These are phyloP conservation scores for Ophiobolus disseminans DNA, from an alignment of 2,329 filamentous ascomycete species.

Conservation along the genomic window DNA sequence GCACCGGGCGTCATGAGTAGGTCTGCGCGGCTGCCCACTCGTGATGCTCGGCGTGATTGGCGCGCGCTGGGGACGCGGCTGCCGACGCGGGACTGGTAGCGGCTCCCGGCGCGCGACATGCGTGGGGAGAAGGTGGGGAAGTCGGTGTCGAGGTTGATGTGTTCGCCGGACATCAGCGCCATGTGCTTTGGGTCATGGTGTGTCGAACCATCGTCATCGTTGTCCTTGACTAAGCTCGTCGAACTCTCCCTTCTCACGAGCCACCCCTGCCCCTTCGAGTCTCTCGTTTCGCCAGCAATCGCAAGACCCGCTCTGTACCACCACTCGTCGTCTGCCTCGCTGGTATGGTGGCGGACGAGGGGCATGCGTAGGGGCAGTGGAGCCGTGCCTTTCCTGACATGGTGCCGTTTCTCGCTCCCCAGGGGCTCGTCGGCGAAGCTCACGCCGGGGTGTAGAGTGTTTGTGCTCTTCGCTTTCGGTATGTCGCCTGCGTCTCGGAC, in stretches of 20 bases:
- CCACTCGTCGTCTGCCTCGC: constrained; percentile 59
- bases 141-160: constrained; percentile 44
- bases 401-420: constrained; percentile 24
- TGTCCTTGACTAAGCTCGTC: constrained; percentile 58
- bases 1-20: constrained; percentile 43
- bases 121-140: constrained; percentile 37
- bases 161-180: constrained; percentile 43
- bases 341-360: constrained; percentile 39
- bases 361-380: constrained; percentile 36
- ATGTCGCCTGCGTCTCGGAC: constrained; percentile 43
- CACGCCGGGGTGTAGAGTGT: constrained; percentile 45
- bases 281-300: constrained; percentile 63
- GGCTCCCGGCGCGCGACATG: constrained; percentile 42
- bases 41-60: constrained; percentile 43
- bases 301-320: constrained; percentile 64
- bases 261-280: constrained; percentile 70
- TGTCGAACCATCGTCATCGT: constrained; percentile 41
- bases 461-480: constrained; percentile 57
- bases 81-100: constrained; percentile 45
- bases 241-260: constrained; percentile 63
- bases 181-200: constrained; percentile 33
- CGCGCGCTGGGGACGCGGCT: constrained; percentile 50
- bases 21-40: constrained; percentile 47
- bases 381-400: constrained; percentile 41
- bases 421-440: constrained; percentile 30